A percentile compares a stretch with the other conserved stretches of the same genome.
phyloP scores from a whole-genome alignment of 805 yeast genomes.

The Ogataea angusta region DNA sequence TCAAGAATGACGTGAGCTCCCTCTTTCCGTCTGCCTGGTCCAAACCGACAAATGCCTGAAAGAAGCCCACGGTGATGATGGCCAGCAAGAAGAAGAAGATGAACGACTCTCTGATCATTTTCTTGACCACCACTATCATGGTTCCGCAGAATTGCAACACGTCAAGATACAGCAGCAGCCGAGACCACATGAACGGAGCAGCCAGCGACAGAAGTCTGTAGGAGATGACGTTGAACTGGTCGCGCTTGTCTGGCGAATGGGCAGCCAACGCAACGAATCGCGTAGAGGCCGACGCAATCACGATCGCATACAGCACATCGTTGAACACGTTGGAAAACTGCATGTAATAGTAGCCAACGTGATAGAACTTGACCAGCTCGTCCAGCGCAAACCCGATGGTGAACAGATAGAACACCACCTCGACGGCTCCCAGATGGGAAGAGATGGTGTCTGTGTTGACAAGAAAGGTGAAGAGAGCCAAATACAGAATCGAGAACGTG shows the following conservation, averaged over 20 bases:
- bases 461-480: slow-evolving; percentile 58
- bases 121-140: slow-evolving; percentile 79
- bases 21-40: slow-evolving; percentile 85
- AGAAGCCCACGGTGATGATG: slow-evolving; percentile 72
- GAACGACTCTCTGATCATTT: slow-evolving; percentile 85
- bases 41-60: slow-evolving; percentile 83
- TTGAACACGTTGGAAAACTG: slow-evolving; percentile 81
- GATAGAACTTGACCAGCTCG: slow-evolving; percentile 68
- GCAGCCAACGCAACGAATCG: slow-evolving; percentile 45
- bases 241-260: slow-evolving; percentile 23
- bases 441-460: slow-evolving; percentile 54
- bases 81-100: slow-evolving; percentile 72
- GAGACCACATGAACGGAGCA: slow-evolving; percentile 84
- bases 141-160: slow-evolving; percentile 82
- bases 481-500: slow-evolving; percentile 58
- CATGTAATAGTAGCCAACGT: slow-evolving; percentile 68
- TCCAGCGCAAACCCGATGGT: slow-evolving; percentile 66
- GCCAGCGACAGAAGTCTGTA: slow-evolving; percentile 73
- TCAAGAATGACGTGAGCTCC: slow-evolving; percentile 65
- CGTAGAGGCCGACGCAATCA: slow-evolving; percentile 50
- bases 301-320: slow-evolving; percentile 59
- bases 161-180: slow-evolving; percentile 72
- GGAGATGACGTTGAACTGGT: slow-evolving; percentile 35
- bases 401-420: slow-evolving; percentile 57
- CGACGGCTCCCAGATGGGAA: slow-evolving; percentile 42